phyloP scores from a whole-genome alignment of 495 filamentous ascomycete species.

The Clavariopsis aquatica region DNA sequence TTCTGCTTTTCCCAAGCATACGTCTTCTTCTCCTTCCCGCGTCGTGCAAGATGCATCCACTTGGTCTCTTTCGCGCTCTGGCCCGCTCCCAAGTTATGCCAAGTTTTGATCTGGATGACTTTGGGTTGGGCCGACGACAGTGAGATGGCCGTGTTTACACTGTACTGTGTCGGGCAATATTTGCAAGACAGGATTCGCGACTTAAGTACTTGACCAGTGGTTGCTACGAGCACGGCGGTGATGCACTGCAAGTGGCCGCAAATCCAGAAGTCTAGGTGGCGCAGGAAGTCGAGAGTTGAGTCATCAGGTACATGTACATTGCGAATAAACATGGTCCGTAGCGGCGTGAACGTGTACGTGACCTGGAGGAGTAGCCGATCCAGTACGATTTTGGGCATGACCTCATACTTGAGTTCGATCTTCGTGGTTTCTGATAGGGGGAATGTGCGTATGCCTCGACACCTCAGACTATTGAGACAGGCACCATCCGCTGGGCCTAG shows the following conservation, averaged over 20 bases:
- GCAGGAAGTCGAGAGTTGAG: constrained; percentile 8
- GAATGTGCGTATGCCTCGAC: constrained; percentile 13
- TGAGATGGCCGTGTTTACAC: background rate
- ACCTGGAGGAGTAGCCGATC: constrained; percentile 22
- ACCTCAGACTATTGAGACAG: constrained; percentile 22
- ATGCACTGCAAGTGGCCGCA: constrained; percentile 8
- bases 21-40: background rate
- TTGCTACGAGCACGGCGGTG: background rate
- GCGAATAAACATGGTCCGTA: constrained; percentile 16
- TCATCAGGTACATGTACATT: background rate
- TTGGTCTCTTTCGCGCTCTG: constrained; percentile 8
- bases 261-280: constrained; percentile 1
- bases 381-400: constrained; percentile 22
- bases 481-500: background rate
- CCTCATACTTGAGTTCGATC: constrained; percentile 14
- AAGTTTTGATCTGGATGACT: constrained; percentile 1
- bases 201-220: background rate
- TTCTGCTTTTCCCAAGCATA: constrained; percentile 10
- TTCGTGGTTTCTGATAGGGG: background rate
- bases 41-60: constrained; percentile 13
- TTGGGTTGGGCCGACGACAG: background rate
- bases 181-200: background rate
- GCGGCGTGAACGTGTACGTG: constrained; percentile 9
- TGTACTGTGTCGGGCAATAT: constrained; percentile 24
- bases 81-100: constrained; percentile 26